Conservation (phyloP, 352 stramenopile genomes). For the Chrysophaeum taylorii region DNA sequence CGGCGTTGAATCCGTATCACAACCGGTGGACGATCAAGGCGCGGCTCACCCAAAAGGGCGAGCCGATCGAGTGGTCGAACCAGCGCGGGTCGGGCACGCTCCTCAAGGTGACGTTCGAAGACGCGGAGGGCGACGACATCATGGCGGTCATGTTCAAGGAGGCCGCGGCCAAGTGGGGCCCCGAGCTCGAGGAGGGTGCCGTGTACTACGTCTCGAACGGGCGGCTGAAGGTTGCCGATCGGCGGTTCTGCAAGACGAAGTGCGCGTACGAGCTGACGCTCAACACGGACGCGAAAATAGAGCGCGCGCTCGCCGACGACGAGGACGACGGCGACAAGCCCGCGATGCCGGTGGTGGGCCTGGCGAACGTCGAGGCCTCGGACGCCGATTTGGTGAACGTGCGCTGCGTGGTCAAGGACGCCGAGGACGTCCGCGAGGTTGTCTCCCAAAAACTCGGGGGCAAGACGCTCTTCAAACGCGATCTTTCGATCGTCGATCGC, state of each 20-base stretch:
- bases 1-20: conserved; percentile 60
- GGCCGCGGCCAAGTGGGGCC: conserved; percentile 69
- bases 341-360: no score
- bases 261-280: conserved; percentile 5
- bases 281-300: not conserved
- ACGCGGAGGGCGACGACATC: conserved; percentile 66
- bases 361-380: no score
- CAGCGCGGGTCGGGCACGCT: conserved; percentile 65
- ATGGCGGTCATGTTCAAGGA: conserved; percentile 72
- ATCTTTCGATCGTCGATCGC: conserved; percentile 66
- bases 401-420: conserved; percentile 66
- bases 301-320: conserved; percentile 22
- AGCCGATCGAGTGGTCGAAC: conserved; percentile 72
- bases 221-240: not conserved
- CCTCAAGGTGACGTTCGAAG: conserved; percentile 64
- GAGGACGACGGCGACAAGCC: conserved; percentile 63
- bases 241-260: not conserved
- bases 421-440: conserved; percentile 24
- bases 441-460: conserved; percentile 22
- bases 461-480: conserved; percentile 70
- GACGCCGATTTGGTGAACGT: conserved; percentile 55
- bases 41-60: conserved; percentile 57
- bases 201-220: not conserved
- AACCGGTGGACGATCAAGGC: conserved; percentile 74
- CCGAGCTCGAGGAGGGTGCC: conserved; percentile 34